A percentile compares a stretch with the other conserved stretches of the same genome.
Evolutionary conservation across 495 filamentous ascomycete genomes (phyloP).

Genomic region (Chaetomium tenue): DNA sequence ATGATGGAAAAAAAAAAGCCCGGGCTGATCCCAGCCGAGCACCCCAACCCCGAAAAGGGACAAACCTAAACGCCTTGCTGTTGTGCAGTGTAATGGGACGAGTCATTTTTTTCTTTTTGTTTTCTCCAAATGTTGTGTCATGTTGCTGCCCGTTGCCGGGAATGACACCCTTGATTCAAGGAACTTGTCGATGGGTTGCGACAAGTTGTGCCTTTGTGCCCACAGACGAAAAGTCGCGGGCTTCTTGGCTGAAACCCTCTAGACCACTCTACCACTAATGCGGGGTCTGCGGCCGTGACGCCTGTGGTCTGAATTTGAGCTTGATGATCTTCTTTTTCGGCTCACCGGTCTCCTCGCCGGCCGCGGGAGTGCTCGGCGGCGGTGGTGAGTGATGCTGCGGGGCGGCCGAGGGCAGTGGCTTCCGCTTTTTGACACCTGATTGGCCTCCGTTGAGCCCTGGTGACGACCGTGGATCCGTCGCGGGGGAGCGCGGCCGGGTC

Average conservation of each 20-base stretch:
- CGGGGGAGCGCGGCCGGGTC: background rate
- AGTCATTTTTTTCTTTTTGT: background rate
- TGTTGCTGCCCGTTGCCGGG: background rate
- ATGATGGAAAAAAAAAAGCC: background rate
- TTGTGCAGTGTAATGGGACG: background rate
- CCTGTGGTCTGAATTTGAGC: constrained; percentile 36
- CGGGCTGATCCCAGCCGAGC: background rate
- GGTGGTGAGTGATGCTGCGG: constrained; percentile 24
- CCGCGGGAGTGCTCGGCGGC: constrained; percentile 16
- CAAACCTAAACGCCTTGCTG: constrained; percentile 17
- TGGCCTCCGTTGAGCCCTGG: constrained; percentile 2
- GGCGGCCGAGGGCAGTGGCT: constrained; percentile 41
- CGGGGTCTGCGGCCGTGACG: constrained; percentile 14
- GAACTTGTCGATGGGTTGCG: too few relatives aligned
- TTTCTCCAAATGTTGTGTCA: background rate
- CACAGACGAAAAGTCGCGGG: background rate
- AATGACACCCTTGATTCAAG: background rate
- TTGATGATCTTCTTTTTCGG: constrained; percentile 32
- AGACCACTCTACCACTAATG: background rate
- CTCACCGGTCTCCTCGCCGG: background rate
- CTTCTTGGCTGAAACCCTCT: background rate
- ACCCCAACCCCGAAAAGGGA: background rate
- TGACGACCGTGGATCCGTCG: background rate
- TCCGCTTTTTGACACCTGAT: constrained; percentile 29
- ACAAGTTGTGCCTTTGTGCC: background rate